Percentiles rank a stretch among this genome's conserved stretches.
Conservation (phyloP, 177 flowering plant genomes). For the Vitis hybrid region DNA sequence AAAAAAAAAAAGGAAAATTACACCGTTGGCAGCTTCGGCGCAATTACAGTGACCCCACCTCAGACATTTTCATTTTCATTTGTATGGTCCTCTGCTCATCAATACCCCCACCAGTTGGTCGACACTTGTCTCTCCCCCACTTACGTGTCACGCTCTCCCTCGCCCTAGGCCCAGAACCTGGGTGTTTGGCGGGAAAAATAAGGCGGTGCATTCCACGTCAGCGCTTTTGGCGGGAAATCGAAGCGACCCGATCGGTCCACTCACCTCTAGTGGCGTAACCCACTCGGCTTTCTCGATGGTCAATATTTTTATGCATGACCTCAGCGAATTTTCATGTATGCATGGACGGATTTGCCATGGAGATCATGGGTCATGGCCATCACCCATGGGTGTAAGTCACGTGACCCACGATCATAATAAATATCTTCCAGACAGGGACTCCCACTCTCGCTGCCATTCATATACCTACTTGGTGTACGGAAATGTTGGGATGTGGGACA, state of each 20-base stretch:
- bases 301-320: neutral
- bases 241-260: slow-evolving; percentile 27
- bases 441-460: too few species aligned
- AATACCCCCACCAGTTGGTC: slow-evolving; percentile 3
- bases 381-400: too few species aligned
- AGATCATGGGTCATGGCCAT: too few species aligned
- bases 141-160: slow-evolving; percentile 14
- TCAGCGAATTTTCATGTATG: neutral
- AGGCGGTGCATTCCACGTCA: slow-evolving; percentile 25
- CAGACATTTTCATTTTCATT: neutral
- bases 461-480: too few species aligned
- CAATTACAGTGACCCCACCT: neutral
- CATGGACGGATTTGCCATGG: too few species aligned
- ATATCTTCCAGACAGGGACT: too few species aligned
- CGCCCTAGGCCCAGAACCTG: neutral
- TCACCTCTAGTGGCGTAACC: slow-evolving; percentile 26
- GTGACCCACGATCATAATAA: too few species aligned
- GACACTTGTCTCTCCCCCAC: neutral
- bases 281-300: slow-evolving; percentile 15
- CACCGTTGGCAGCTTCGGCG: neutral
- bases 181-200: slow-evolving; percentile 26
- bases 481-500: neutral
- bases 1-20: too few species aligned
- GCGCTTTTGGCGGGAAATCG: slow-evolving; percentile 40
- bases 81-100: neutral